Conservation (phyloP, 2,329 filamentous ascomycete genomes). For the Samsoniella hepiali region DNA sequence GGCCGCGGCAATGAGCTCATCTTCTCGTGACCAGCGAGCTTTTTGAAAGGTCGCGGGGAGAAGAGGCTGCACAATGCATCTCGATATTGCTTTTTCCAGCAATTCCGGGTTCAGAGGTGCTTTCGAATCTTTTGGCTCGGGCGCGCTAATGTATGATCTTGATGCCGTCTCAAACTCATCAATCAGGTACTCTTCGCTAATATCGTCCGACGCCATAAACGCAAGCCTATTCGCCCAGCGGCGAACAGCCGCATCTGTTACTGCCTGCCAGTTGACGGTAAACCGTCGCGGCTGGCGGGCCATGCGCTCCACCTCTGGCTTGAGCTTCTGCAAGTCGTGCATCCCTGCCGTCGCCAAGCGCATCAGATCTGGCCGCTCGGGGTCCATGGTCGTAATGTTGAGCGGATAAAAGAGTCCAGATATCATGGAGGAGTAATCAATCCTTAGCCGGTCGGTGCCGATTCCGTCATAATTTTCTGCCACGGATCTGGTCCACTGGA, state of each 20-base stretch:
- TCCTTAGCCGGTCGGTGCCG: conserved; percentile 36
- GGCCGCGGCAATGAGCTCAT: conserved; percentile 19
- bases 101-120: conserved; percentile 9
- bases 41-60: conserved; percentile 1
- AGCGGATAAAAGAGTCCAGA: conserved; percentile 50
- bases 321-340: conserved; percentile 35
- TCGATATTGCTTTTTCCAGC: not conserved
- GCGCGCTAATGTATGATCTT: conserved; percentile 43
- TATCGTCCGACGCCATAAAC: conserved; percentile 33
- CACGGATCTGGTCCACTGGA: conserved; percentile 41
- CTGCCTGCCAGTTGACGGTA: conserved; percentile 60
- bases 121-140: conserved; percentile 16
- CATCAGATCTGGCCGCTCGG: conserved; percentile 32
- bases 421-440: conserved; percentile 51
- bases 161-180: conserved; percentile 38
- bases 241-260: conserved; percentile 62
- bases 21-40: conserved; percentile 11
- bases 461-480: conserved; percentile 46
- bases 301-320: conserved; percentile 43
- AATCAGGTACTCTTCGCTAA: conserved; percentile 31
- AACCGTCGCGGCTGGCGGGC: conserved; percentile 32
- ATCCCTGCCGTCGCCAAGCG: conserved; percentile 30
- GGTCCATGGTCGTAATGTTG: conserved; percentile 44
- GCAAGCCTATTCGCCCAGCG: conserved; percentile 58
- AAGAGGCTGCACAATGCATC: not conserved